Percentiles rank a stretch among this genome's conserved stretches.
Evolutionary conservation across 176 grass and related monocot genomes (phyloP).

Genomic region (Carex parvula): DNA sequence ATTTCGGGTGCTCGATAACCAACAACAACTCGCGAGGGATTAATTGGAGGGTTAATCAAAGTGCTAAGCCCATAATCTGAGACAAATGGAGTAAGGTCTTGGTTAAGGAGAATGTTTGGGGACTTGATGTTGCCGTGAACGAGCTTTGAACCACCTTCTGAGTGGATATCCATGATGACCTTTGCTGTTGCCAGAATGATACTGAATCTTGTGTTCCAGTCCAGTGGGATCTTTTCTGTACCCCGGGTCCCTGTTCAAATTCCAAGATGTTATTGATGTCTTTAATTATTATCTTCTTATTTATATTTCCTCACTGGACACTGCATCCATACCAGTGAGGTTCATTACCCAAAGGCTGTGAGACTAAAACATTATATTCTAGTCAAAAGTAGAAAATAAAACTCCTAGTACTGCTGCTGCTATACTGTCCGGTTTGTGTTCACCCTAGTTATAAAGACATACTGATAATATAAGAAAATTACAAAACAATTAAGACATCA

Average conservation of each 20-base stretch:
- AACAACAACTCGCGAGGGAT: conserved; percentile 40
- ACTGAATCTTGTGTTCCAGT: conserved; percentile 86
- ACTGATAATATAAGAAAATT: neutral
- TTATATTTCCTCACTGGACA: conserved; percentile 1
- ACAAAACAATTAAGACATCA: neutral
- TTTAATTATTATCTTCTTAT: neutral
- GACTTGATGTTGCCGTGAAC: conserved; percentile 97
- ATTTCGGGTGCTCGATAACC: conserved; percentile 85
- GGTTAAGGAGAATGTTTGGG: conserved; percentile 74
- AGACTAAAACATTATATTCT: neutral
- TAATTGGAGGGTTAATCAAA: conserved; percentile 60
- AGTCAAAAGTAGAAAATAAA: neutral
- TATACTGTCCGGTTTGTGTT: neutral
- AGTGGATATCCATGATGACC: conserved; percentile 67
- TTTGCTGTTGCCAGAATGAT: conserved; percentile 68
- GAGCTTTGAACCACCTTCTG: conserved; percentile 71
- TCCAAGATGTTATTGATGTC: neutral
- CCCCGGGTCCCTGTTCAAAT: conserved; percentile 56
- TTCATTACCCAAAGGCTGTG: neutral
- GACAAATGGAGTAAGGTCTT: conserved; percentile 54
- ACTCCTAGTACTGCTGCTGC: neutral
- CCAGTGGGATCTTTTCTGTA: conserved; percentile 46
- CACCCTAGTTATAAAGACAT: neutral
- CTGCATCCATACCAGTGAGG: neutral
- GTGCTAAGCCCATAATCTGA: conserved; percentile 73